phyloP scores from a whole-genome alignment of 2,329 filamentous ascomycete genomes.

The Tolypocladium tropicale region DNA sequence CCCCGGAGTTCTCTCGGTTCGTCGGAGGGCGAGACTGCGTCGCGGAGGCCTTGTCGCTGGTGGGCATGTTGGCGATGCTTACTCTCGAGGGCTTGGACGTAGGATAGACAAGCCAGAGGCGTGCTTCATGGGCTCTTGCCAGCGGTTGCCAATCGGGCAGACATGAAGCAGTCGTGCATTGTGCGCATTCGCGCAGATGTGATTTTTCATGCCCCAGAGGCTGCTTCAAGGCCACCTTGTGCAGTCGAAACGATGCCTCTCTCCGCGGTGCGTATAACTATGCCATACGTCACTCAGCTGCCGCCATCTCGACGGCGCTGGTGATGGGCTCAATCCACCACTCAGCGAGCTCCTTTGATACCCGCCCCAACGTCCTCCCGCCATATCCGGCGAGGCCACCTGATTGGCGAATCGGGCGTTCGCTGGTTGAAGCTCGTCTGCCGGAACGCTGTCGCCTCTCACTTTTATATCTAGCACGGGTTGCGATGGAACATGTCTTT shows the following conservation, averaged over 20 bases:
- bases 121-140: not conserved
- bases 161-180: not conserved
- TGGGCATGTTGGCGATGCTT: not conserved
- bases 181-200: not conserved
- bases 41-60: not conserved
- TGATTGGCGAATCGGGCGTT: not conserved
- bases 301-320: not conserved
- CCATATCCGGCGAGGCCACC: not conserved
- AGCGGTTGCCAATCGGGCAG: not conserved
- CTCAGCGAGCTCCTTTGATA: not conserved
- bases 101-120: not conserved
- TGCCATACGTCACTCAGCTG: not conserved
- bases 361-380: not conserved
- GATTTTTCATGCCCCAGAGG: not conserved
- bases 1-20: not conserved
- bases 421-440: not conserved
- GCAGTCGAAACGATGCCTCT: not conserved
- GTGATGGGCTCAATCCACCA: not conserved
- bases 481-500: not conserved
- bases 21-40: not conserved
- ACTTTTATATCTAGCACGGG: not conserved
- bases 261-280: not conserved
- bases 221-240: not conserved
- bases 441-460: not conserved
- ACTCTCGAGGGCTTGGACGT: too few species aligned